Conservation (phyloP, 2,329 filamentous ascomycete species). For the Sporothrix luriei region DNA sequence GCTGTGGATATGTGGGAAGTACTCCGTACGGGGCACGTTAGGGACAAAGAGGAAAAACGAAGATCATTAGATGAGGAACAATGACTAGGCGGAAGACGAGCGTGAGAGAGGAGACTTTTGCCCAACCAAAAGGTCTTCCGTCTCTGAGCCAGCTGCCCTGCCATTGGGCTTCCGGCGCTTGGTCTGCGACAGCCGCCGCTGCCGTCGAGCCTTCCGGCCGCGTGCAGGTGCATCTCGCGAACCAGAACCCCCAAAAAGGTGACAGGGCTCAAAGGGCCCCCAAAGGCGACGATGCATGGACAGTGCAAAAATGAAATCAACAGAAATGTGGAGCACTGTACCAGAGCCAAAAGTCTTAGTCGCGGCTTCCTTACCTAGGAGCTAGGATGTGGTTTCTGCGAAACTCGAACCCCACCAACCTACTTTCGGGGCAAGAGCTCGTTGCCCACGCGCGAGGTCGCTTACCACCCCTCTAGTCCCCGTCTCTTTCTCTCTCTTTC, state of each 20-base stretch:
- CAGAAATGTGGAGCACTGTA: conserved; percentile 20
- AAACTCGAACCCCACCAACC: conserved; percentile 29
- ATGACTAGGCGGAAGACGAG: conserved; percentile 10
- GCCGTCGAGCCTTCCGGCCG: conserved; percentile 10
- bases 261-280: background rate
- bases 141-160: background rate
- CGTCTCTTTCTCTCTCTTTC: conserved; percentile 4
- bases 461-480: conserved; percentile 22
- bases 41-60: conserved; percentile 22
- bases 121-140: background rate
- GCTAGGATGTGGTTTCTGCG: conserved; percentile 14
- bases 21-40: background rate
- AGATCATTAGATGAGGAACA: conserved; percentile 2
- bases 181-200: conserved; percentile 13
- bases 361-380: conserved; percentile 13
- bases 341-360: background rate
- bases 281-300: background rate
- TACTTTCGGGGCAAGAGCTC: conserved; percentile 27
- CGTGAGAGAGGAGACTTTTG: background rate
- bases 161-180: background rate
- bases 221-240: background rate
- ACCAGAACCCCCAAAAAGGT: background rate
- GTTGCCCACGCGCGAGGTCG: conserved; percentile 14
- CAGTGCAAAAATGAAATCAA: background rate
- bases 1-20: background rate